These are phyloP conservation scores for Davidsoniella virescens DNA, from an alignment of 2,329 filamentous ascomycete species.

Conservation along the genomic window DNA sequence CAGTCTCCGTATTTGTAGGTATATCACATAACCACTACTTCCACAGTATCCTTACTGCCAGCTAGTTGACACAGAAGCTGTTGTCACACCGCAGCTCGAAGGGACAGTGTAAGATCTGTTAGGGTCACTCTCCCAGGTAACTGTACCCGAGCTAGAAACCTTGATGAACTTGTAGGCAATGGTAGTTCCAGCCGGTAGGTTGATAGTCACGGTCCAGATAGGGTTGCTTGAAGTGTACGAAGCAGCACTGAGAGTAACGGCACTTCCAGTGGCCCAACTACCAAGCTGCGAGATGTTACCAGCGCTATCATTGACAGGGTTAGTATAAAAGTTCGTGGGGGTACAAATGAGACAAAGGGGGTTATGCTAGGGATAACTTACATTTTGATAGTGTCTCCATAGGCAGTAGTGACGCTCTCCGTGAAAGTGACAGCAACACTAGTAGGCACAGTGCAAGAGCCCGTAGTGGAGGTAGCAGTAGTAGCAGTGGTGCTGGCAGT, in stretches of 20 bases:
- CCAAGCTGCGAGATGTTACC: conserved; percentile 24
- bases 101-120: conserved; percentile 22
- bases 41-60: conserved; percentile 5
- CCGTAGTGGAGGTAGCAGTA: neutral
- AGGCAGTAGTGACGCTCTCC: conserved; percentile 27
- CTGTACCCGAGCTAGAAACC: conserved; percentile 29
- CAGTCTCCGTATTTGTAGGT: neutral
- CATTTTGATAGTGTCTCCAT: conserved; percentile 33
- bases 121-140: conserved; percentile 42
- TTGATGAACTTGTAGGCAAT: conserved; percentile 49
- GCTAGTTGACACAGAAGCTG: conserved; percentile 8
- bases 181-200: conserved; percentile 32
- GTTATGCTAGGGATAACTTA: conserved; percentile 20
- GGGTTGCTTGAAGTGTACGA: conserved; percentile 38
- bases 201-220: conserved; percentile 37
- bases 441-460: conserved; percentile 18
- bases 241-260: conserved; percentile 32
- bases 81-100: conserved; percentile 9
- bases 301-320: conserved; percentile 6
- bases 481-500: neutral
- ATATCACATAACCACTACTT: neutral
- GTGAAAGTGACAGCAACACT: conserved; percentile 28
- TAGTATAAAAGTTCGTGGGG: neutral
- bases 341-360: neutral
- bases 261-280: conserved; percentile 24